Percentiles rank a stretch among this genome's conserved stretches.
Evolutionary conservation across 495 filamentous ascomycete genomes (phyloP).

Genomic region (Hyaloscypha bicolor): DNA sequence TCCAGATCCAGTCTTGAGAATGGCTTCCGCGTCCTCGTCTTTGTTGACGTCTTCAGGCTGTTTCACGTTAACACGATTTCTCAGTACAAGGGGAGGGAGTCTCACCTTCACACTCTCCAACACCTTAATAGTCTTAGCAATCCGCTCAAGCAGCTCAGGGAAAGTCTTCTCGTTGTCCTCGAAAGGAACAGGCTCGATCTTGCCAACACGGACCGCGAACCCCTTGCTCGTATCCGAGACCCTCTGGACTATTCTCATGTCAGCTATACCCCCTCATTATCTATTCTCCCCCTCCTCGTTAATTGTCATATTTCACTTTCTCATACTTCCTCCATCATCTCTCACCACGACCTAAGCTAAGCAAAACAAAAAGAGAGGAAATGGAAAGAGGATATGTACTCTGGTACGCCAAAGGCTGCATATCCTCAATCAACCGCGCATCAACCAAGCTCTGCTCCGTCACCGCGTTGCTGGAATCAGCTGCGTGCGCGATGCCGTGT

Average conservation of each 20-base stretch:
- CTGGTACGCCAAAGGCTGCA: constrained; percentile 46
- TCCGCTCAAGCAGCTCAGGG: constrained; percentile 40
- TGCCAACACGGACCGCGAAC: constrained; percentile 35
- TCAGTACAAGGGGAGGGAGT: background rate
- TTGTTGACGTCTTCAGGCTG: constrained; percentile 36
- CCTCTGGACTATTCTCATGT: constrained; percentile 32
- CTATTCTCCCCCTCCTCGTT: background rate
- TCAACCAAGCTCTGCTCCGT: constrained; percentile 13
- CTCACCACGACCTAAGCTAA: too few relatives aligned
- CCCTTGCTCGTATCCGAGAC: constrained; percentile 37
- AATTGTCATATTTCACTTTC: too few relatives aligned
- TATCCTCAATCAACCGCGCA: constrained; percentile 38
- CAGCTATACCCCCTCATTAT: background rate
- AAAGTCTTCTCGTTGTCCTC: constrained; percentile 44
- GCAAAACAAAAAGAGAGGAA: background rate
- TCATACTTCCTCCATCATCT: too few relatives aligned
- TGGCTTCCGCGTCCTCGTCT: constrained; percentile 35
- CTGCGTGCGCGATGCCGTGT: constrained; percentile 18
- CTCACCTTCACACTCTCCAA: constrained; percentile 37
- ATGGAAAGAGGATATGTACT: constrained; percentile 3
- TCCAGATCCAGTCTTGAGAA: constrained; percentile 25
- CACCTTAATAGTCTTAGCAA: constrained; percentile 41
- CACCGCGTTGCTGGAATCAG: background rate
- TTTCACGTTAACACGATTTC: background rate
- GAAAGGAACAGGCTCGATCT: constrained; percentile 29